phyloP scores from a whole-genome alignment of 1,284 basidiomycete species.

The Xerocomus nothofagi region DNA sequence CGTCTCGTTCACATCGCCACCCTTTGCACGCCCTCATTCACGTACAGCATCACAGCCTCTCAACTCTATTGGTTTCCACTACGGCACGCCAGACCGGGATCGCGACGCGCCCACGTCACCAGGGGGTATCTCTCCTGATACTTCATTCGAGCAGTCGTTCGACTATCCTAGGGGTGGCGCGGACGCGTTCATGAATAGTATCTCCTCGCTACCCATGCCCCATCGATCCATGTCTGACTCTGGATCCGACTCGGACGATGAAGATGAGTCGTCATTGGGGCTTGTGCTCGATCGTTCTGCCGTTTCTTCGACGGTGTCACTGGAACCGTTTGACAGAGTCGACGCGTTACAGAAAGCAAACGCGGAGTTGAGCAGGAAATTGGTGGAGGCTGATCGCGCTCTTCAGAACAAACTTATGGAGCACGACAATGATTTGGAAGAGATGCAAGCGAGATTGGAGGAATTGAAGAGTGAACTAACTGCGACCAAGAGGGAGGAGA shows the following conservation, averaged over 20 bases:
- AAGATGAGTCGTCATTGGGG: constrained; percentile 53
- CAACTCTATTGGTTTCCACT: constrained; percentile 38
- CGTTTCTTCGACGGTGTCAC: constrained; percentile 57
- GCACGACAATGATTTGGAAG: constrained; percentile 75
- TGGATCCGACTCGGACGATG: constrained; percentile 49
- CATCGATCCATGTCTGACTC: constrained; percentile 31
- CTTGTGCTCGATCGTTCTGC: constrained; percentile 59
- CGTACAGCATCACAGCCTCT: constrained; percentile 54
- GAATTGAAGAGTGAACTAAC: constrained; percentile 73
- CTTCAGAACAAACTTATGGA: constrained; percentile 65
- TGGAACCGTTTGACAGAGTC: constrained; percentile 64
- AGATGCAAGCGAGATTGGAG: constrained; percentile 71
- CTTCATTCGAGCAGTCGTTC: constrained; percentile 39
- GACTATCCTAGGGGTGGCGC: constrained; percentile 30
- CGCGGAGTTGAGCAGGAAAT: constrained; percentile 66
- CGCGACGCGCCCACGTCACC: constrained; percentile 35
- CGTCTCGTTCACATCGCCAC: constrained; percentile 41
- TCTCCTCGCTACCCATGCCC: constrained; percentile 45
- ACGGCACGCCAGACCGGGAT: constrained; percentile 28
- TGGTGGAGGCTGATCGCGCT: constrained; percentile 69
- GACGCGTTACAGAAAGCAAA: constrained; percentile 74
- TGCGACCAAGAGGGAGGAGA: constrained; percentile 81
- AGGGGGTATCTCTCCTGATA: constrained; percentile 42
- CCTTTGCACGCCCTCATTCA: constrained; percentile 54
- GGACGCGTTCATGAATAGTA: constrained; percentile 31